Percentiles rank a stretch among this genome's conserved stretches.
Evolutionary conservation across 1,284 basidiomycete genomes (phyloP).

Genomic region (Gastroboletus turbinatus): DNA sequence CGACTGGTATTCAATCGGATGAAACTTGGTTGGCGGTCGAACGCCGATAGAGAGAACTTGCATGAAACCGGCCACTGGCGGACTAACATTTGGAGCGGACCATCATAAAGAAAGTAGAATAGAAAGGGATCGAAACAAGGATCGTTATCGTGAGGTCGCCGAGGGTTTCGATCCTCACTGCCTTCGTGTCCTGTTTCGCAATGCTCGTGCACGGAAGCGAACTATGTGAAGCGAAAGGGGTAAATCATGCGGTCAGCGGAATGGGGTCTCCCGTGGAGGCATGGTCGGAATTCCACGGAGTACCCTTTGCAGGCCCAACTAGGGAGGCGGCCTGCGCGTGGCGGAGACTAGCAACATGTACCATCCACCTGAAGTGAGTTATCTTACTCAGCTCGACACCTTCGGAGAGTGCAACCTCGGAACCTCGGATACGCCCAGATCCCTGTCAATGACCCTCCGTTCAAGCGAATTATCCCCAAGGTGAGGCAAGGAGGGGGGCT

Average conservation of each 20-base stretch:
- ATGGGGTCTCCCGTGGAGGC: slow-evolving; percentile 8
- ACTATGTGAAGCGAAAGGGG: slow-evolving; percentile 16
- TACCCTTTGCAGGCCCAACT: slow-evolving; percentile 1
- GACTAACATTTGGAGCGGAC: neutral
- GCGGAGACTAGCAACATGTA: neutral
- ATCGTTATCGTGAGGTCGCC: slow-evolving; percentile 9
- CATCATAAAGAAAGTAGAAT: slow-evolving; percentile 1
- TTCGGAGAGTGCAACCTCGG: neutral
- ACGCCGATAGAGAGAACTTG: slow-evolving; percentile 8
- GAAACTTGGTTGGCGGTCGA: slow-evolving; percentile 4
- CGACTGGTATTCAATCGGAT: slow-evolving; percentile 6
- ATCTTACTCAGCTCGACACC: neutral
- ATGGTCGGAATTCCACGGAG: slow-evolving; percentile 29
- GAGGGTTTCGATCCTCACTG: slow-evolving; percentile 22
- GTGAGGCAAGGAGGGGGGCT: neutral
- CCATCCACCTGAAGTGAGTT: neutral
- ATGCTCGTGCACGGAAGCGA: slow-evolving; percentile 19
- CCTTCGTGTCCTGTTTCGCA: slow-evolving; percentile 22
- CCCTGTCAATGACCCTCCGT: neutral
- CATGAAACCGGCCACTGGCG: slow-evolving; percentile 11
- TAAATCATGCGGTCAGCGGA: slow-evolving; percentile 16
- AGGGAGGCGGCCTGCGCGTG: slow-evolving; percentile 2
- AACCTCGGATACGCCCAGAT: neutral
- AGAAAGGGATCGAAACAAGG: slow-evolving; percentile 4
- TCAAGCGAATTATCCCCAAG: neutral